Percentiles rank a stretch among this genome's conserved stretches.
Evolutionary conservation across 345 rosid genomes (phyloP).

Genomic region (Ailanthus altissimus): DNA sequence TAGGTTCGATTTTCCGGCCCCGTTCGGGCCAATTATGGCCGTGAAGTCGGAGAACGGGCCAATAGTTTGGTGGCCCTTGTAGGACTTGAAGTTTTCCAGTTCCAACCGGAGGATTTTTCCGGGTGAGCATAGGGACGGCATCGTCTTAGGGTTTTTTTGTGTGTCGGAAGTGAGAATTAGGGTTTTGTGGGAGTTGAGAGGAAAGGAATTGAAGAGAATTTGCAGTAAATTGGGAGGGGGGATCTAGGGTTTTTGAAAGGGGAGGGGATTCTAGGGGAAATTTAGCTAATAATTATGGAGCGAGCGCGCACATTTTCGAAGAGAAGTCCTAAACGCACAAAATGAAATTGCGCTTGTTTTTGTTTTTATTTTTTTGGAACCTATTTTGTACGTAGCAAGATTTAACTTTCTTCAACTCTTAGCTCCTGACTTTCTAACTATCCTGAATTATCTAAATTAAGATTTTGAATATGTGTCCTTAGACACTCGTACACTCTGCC

Average conservation of each 20-base stretch:
- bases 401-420: not conserved
- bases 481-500: too few relatives aligned
- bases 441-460: not conserved
- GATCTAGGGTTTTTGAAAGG: conserved; percentile 33
- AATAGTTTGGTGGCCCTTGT: conserved; percentile 76
- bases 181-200: not conserved
- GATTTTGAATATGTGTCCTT: too few relatives aligned
- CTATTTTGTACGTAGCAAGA: too few relatives aligned
- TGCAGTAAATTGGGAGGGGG: not conserved
- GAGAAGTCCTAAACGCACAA: not conserved
- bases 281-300: not conserved
- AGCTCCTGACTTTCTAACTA: not conserved
- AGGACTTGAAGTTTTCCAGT: conserved; percentile 97
- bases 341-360: conserved; percentile 4
- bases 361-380: too few relatives aligned
- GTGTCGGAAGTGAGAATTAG: not conserved
- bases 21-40: conserved; percentile 97
- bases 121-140: conserved; percentile 68
- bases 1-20: conserved; percentile 93
- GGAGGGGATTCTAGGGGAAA: not conserved
- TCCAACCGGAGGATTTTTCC: conserved; percentile 82
- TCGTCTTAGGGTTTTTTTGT: conserved; percentile 22
- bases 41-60: conserved; percentile 98
- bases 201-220: not conserved
- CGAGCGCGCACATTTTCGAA: not conserved